These are phyloP conservation scores for Gypsophila paniculata DNA, from an alignment of 179 eudicot genomes.

Conservation along the genomic window DNA sequence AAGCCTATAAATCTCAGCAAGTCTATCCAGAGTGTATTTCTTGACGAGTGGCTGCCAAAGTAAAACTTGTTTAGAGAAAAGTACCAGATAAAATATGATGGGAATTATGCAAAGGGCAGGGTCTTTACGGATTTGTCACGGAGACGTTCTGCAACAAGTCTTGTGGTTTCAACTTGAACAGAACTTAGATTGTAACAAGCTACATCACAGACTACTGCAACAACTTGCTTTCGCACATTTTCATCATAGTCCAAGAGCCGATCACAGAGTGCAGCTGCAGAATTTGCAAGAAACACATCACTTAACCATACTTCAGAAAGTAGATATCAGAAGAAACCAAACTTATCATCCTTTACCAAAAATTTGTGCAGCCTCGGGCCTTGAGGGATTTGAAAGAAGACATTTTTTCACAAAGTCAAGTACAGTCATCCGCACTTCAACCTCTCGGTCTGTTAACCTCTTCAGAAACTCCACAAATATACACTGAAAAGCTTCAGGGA, in stretches of 20 bases:
- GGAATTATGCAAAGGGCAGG: conserved; percentile 8
- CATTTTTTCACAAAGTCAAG: conserved; percentile 74
- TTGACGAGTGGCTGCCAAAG: conserved; percentile 77
- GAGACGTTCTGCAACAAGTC: conserved; percentile 88
- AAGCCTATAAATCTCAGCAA: conserved; percentile 67
- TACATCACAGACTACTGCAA: conserved; percentile 77
- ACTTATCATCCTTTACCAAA: conserved; percentile 46
- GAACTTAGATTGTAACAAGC: conserved; percentile 64
- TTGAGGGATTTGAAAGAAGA: conserved; percentile 67
- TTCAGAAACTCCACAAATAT: conserved; percentile 80
- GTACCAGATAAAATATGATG: conserved; percentile 7
- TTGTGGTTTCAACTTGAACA: conserved; percentile 63
- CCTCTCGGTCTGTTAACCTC: conserved; percentile 83
- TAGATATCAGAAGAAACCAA: conserved; percentile 13
- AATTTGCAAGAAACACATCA: conserved; percentile 20
- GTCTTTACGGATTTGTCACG: conserved; percentile 83
- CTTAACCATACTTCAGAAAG: neutral
- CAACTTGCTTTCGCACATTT: conserved; percentile 89
- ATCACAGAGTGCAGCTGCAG: conserved; percentile 77
- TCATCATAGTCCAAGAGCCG: conserved; percentile 97
- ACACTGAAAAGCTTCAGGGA: conserved; percentile 68
- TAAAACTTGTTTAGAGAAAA: conserved; percentile 19
- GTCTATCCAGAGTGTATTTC: conserved; percentile 87
- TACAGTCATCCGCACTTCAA: conserved; percentile 81
- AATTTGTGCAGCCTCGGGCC: conserved; percentile 77